These are phyloP conservation scores for Glomus cerebriforme DNA, from an alignment of 192 early-diverging fungal species.

Conservation along the genomic window DNA sequence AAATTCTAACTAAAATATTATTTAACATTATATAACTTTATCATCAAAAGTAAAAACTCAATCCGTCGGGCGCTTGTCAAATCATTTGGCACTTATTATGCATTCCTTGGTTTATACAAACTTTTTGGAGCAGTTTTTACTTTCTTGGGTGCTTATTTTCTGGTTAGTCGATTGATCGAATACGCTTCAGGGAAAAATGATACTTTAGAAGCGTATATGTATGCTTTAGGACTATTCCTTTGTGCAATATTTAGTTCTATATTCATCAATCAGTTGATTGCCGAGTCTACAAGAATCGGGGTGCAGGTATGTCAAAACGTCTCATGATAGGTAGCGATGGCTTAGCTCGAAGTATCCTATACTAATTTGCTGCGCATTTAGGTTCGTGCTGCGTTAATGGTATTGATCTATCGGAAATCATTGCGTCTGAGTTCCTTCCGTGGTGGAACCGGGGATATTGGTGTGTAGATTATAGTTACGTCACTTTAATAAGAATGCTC, in stretches of 20 bases:
- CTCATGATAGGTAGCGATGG: slow-evolving; percentile 22
- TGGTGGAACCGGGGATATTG: slow-evolving; percentile 68
- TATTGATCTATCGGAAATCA: slow-evolving; percentile 72
- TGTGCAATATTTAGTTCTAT: slow-evolving; percentile 45
- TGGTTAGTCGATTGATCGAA: slow-evolving; percentile 51
- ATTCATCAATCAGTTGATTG: slow-evolving; percentile 46
- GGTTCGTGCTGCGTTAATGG: slow-evolving; percentile 75
- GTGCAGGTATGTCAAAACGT: slow-evolving; percentile 42
- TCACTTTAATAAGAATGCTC: background rate
- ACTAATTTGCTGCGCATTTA: slow-evolving; percentile 20
- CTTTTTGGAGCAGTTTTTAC: slow-evolving; percentile 62
- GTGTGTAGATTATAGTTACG: slow-evolving; percentile 18
- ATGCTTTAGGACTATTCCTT: slow-evolving; percentile 60
- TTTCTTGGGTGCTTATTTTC: slow-evolving; percentile 58
- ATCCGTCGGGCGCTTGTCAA: slow-evolving; percentile 57
- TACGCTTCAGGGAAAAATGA: slow-evolving; percentile 36
- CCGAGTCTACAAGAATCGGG: slow-evolving; percentile 19
- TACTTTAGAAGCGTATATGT: slow-evolving; percentile 42
- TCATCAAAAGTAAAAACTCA: slow-evolving; percentile 48
- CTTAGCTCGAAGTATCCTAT: background rate
- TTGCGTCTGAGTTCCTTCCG: slow-evolving; percentile 61
- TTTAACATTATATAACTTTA: slow-evolving; percentile 7
- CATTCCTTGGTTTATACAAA: slow-evolving; percentile 63
- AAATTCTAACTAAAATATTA: no score
- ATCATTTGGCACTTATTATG: slow-evolving; percentile 59